These are phyloP conservation scores for Monotropa hypopitys DNA, from an alignment of 179 eudicot species.

Conservation along the genomic window DNA sequence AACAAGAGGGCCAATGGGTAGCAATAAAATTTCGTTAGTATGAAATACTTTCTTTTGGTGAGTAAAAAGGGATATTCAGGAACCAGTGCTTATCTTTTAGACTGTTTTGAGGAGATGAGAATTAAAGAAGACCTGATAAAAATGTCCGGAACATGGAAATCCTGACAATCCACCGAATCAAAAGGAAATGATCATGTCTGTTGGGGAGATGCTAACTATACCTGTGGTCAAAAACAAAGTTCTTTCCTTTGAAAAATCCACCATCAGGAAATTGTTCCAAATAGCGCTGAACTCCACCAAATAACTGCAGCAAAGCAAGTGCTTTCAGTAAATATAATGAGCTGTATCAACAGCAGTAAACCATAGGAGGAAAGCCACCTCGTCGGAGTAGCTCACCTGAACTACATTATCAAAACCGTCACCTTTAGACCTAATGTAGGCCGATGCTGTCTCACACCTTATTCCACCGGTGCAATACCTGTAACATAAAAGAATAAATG, in stretches of 20 bases:
- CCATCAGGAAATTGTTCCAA: constrained; percentile 91
- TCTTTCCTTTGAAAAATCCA: constrained; percentile 88
- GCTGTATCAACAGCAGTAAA: background rate
- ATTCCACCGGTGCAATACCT: constrained; percentile 99
- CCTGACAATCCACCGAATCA: background rate
- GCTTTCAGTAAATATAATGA: constrained; percentile 3
- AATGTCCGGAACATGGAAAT: background rate
- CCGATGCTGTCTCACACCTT: constrained; percentile 98
- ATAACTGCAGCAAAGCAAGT: constrained; percentile 42
- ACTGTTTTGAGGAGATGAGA: background rate
- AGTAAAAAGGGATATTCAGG: background rate
- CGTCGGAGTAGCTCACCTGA: constrained; percentile 39
- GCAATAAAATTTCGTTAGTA: background rate
- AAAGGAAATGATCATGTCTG: background rate
- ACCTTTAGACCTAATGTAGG: constrained; percentile 85
- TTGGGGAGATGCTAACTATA: constrained; percentile 13
- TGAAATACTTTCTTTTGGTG: background rate
- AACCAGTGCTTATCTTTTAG: background rate
- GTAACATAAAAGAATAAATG: constrained; percentile 13
- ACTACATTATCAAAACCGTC: constrained; percentile 92
- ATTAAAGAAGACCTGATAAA: background rate
- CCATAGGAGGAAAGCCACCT: background rate
- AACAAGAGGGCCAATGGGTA: background rate
- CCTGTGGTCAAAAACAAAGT: constrained; percentile 94
- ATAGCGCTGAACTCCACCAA: constrained; percentile 89